Evolutionary conservation across 2,329 filamentous ascomycete species (phyloP), one percentile per base, ranked within the genome.

Genomic region (Ophiobolus disseminans): DNA sequence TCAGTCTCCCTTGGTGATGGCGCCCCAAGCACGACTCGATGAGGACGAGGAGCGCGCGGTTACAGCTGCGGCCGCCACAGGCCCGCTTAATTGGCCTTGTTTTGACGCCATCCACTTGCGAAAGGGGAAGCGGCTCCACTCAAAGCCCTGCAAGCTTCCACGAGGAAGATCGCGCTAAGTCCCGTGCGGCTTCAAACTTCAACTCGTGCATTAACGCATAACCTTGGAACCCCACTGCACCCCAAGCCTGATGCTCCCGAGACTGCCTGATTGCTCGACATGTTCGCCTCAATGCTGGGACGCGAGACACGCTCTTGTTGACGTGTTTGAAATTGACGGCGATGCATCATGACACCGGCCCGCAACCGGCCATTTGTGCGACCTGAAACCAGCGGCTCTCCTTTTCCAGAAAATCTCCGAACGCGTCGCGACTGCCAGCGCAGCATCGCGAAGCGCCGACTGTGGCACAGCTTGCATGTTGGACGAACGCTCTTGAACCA

Each of bases 381-480:
- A 40, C 49, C 48, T 44, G 39, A 26, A 31, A 40, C 51, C 16
- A n/a, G n/a, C n/a, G n/a, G n/a, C n/a, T n/a, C n/a, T n/a, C 25
- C 13, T 9, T 7, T 17, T 9, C 13, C 9, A 17, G 8, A 26
- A 14, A 7, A 35, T 21, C 16, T 30, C 22, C 32, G 32, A 5
- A 16, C 7, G n/a, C 37, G 26, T 45, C 41, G 48, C 38, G 23
- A 44, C 31, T 39, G 42, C 41, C 42, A 48, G 39, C 26, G 30
- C 45, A 48, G 45, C 56, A 49, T n/a, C 37, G 50, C 40, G 50
- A 56, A 58, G 60, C 53, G 56, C 56, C 53, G 45, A 50, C 32
- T 53, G 53, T 58, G 58, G 60, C 62, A 60, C 62, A 57, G 55
- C 41, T 46, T 56, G 50, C 51, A 45, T 36, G n/a, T 28, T 35